These are phyloP conservation scores for Cryptococcus depauperatus DNA, from an alignment of 1,284 basidiomycete species.

Conservation along the genomic window DNA sequence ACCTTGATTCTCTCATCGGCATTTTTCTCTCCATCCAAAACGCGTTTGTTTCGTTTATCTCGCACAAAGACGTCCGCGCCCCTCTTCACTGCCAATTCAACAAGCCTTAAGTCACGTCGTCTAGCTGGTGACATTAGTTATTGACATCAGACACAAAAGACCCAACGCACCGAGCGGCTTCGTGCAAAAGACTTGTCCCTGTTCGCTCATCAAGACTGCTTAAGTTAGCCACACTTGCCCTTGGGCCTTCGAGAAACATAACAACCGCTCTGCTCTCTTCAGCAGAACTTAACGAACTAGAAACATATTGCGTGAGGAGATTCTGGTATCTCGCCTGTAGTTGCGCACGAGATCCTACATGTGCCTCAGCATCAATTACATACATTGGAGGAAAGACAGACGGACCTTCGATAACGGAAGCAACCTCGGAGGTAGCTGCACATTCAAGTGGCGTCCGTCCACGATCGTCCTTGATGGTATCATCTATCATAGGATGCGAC, in stretches of 20 bases:
- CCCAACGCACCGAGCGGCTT: conserved; percentile 64
- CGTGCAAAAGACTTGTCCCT: conserved; percentile 74
- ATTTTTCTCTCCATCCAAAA: conserved; percentile 58
- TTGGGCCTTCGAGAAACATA: conserved; percentile 51
- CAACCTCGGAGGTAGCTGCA: conserved; percentile 54
- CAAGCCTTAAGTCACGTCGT: conserved; percentile 69
- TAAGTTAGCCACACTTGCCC: conserved; percentile 44
- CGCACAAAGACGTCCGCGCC: conserved; percentile 87
- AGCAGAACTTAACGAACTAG: conserved; percentile 50
- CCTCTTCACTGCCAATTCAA: conserved; percentile 72
- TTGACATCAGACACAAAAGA: not conserved
- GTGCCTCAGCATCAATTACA: not conserved
- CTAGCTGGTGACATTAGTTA: conserved; percentile 9
- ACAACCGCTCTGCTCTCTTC: conserved; percentile 36
- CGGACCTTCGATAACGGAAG: conserved; percentile 66
- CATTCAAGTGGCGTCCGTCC: conserved; percentile 68
- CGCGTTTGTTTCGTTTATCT: conserved; percentile 67
- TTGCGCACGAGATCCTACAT: conserved; percentile 63
- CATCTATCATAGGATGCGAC: conserved; percentile 71
- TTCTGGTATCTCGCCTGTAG: conserved; percentile 70
- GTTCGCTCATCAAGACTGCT: conserved; percentile 59
- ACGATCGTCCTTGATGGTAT: conserved; percentile 63
- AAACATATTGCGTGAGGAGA: conserved; percentile 62
- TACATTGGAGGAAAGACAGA: not conserved
- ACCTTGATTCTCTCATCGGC: conserved; percentile 65